Evolutionary conservation across 352 stramenopile species (phyloP).

Genomic region (Globisporangium mamillatum): DNA sequence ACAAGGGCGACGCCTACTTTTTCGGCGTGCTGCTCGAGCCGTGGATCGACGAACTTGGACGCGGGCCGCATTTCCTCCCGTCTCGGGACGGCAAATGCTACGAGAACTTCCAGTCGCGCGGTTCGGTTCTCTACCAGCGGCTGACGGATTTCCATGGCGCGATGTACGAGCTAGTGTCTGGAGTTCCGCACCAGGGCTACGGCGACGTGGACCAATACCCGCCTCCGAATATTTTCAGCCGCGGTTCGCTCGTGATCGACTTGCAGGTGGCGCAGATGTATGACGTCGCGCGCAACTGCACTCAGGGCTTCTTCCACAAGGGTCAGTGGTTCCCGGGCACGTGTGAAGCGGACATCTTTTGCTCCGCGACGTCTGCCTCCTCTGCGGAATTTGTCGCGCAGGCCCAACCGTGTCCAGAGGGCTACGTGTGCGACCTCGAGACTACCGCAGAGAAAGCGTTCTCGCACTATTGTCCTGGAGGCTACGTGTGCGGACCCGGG

Average conservation of each 20-base stretch:
- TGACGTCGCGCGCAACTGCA: constrained; percentile 92
- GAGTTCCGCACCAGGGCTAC: constrained; percentile 93
- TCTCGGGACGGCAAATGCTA: constrained; percentile 90
- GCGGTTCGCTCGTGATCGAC: constrained; percentile 86
- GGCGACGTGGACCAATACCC: constrained; percentile 74
- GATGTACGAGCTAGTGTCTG: constrained; percentile 90
- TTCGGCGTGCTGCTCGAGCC: constrained; percentile 94
- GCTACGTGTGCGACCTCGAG: constrained; percentile 92
- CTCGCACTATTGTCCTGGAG: constrained; percentile 79
- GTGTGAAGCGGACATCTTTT: constrained; percentile 96
- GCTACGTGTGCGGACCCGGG: constrained; percentile 92
- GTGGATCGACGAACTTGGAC: constrained; percentile 93
- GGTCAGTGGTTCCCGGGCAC: constrained; percentile 94
- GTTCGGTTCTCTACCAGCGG: constrained; percentile 91
- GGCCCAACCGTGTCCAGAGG: constrained; percentile 91
- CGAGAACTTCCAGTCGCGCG: constrained; percentile 86
- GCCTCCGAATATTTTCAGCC: constrained; percentile 80
- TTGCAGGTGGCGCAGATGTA: constrained; percentile 79
- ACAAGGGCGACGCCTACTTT: constrained; percentile 83
- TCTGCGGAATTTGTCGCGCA: constrained; percentile 50
- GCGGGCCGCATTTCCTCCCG: constrained; percentile 89
- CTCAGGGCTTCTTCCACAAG: constrained; percentile 85
- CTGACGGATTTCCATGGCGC: constrained; percentile 94
- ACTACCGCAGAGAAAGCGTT: constrained; percentile 84
- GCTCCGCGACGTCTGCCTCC: constrained; percentile 28